These are phyloP conservation scores for Antrodiella citrinella DNA, from an alignment of 768 basidiomycete genomes.

Conservation along the genomic window DNA sequence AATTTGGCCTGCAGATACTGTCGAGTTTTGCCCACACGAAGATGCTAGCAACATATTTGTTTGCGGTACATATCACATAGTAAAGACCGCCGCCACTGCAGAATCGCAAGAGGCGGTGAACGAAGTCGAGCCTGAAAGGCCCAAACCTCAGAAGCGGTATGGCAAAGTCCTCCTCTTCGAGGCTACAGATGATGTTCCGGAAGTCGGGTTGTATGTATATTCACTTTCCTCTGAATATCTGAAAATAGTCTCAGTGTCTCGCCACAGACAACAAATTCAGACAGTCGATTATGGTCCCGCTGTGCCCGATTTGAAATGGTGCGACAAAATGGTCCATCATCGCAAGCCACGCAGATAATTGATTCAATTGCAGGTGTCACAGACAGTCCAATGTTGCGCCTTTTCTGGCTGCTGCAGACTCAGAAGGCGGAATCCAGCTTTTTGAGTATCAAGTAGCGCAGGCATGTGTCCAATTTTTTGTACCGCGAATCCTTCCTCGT, in stretches of 20 bases:
- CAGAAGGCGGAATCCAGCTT: constrained; percentile 71
- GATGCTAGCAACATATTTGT: constrained; percentile 57
- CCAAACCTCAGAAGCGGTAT: constrained; percentile 30
- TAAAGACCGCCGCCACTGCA: constrained; percentile 22
- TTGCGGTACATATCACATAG: constrained; percentile 88
- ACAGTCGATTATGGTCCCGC: no score
- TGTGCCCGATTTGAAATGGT: constrained; percentile 95
- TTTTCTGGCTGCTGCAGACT: constrained; percentile 70
- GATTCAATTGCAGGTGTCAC: constrained; percentile 45
- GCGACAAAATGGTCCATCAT: constrained; percentile 5
- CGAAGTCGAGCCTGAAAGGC: constrained; percentile 2
- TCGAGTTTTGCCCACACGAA: constrained; percentile 83
- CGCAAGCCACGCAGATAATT: neutral
- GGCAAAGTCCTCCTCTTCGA: constrained; percentile 73
- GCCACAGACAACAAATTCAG: no score
- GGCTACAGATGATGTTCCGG: constrained; percentile 24
- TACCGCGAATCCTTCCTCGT: no score
- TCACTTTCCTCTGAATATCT: neutral
- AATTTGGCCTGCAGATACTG: constrained; percentile 76
- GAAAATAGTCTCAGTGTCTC: no score
- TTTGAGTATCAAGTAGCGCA: constrained; percentile 44
- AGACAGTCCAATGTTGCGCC: constrained; percentile 32
- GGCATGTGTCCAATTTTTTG: constrained; percentile 27
- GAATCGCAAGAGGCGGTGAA: neutral
- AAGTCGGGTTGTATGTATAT: constrained; percentile 29